Evolutionary conservation across 192 early-diverging fungal genomes (phyloP).

Genomic region (Gryganskiella cystojenkinii): DNA sequence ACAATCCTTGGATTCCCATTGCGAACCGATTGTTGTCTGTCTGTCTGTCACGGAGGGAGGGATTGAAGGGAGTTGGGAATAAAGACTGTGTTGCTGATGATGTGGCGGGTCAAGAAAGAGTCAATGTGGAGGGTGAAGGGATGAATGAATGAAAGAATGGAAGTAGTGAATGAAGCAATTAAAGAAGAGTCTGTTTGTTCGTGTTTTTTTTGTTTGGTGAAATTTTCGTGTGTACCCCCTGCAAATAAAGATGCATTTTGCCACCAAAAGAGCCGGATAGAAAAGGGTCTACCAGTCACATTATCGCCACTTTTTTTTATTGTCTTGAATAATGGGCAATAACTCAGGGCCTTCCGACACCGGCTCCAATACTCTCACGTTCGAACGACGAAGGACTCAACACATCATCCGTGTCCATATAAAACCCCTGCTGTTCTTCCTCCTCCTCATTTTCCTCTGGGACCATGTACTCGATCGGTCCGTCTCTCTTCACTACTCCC

Average conservation of each 20-base stretch:
- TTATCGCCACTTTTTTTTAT: background rate
- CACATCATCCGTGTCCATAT: constrained; percentile 23
- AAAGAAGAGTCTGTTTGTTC: too few species aligned
- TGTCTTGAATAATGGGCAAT: too few species aligned
- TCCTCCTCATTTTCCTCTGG: constrained; percentile 6
- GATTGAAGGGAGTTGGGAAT: too few species aligned
- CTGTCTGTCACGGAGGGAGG: background rate
- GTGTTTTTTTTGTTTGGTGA: too few species aligned
- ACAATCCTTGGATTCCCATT: constrained; percentile 93
- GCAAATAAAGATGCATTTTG: too few species aligned
- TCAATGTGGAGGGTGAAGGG: too few species aligned
- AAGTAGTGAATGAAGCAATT: too few species aligned
- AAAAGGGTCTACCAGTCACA: background rate
- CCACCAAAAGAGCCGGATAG: too few species aligned
- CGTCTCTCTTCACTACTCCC: constrained; percentile 3
- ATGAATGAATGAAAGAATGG: too few species aligned
- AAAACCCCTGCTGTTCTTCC: constrained; percentile 13
- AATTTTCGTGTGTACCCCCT: too few species aligned
- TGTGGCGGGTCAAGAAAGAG: too few species aligned
- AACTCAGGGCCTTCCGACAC: constrained; percentile 21
- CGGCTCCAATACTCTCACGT: constrained; percentile 37
- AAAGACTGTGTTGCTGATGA: too few species aligned
- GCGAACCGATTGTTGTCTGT: background rate
- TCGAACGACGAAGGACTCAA: constrained; percentile 18
- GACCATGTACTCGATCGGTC: background rate